Conservation (phyloP, 306 rosid genomes). For the Vachellia collinsii region DNA sequence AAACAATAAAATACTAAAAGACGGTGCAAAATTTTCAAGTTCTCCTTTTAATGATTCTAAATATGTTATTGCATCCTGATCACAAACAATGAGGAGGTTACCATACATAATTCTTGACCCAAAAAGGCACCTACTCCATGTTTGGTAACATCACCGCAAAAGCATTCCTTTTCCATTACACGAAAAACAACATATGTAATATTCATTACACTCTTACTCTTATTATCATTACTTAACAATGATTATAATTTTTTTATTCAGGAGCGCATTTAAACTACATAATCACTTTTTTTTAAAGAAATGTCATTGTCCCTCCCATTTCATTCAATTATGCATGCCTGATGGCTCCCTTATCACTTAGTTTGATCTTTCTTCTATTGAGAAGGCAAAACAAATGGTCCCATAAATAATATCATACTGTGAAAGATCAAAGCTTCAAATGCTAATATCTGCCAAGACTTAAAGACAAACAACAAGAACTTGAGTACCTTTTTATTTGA, state of each 20-base stretch:
- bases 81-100: constrained; percentile 24
- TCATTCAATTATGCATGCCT: neutral
- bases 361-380: too few relatives aligned
- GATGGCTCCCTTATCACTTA: neutral
- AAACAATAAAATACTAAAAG: too few relatives aligned
- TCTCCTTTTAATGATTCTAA: constrained; percentile 22
- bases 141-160: neutral
- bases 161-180: neutral
- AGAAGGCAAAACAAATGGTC: neutral
- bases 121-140: neutral
- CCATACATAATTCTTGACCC: constrained; percentile 6
- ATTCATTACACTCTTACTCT: neutral
- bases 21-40: neutral
- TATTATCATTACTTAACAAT: neutral
- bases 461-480: constrained; percentile 4
- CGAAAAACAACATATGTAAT: neutral
- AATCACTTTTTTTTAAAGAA: neutral
- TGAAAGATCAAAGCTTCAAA: constrained; percentile 15
- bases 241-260: neutral
- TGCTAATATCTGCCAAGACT: constrained; percentile 9
- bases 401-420: constrained; percentile 6
- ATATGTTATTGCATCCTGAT: constrained; percentile 23
- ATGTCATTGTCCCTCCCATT: neutral
- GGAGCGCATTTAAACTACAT: neutral
- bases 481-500: constrained; percentile 63